Evolutionary conservation across 2,329 filamentous ascomycete species (phyloP).

Genomic region (Aspergillus costaricaensis): DNA sequence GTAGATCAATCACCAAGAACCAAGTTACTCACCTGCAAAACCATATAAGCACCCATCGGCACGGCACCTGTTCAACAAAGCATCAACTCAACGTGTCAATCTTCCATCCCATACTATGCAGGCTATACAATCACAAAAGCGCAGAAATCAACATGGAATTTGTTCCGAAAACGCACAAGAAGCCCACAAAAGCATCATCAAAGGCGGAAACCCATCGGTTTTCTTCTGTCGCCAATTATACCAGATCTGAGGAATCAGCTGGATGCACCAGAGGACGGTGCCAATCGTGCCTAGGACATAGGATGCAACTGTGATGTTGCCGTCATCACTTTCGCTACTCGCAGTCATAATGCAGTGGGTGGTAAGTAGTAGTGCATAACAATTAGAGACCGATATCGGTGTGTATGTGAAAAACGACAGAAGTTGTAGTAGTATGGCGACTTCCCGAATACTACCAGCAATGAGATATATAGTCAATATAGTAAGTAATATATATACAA

Average conservation of each 20-base stretch:
- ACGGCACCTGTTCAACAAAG: conserved; percentile 37
- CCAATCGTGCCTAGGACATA: conserved; percentile 46
- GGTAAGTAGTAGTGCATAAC: too few relatives aligned
- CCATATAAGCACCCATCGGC: conserved; percentile 55
- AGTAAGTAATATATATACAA: too few relatives aligned
- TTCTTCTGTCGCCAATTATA: conserved; percentile 63
- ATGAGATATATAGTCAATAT: too few relatives aligned
- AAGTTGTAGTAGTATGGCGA: too few relatives aligned
- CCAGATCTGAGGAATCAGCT: conserved; percentile 56
- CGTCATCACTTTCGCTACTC: conserved; percentile 14
- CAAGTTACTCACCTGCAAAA: conserved; percentile 46
- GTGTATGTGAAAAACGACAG: too few relatives aligned
- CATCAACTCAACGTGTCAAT: background rate
- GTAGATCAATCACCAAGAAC: background rate
- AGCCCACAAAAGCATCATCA: conserved; percentile 68
- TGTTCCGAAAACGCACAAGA: conserved; percentile 41
- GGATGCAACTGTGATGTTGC: conserved; percentile 37
- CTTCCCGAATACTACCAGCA: too few relatives aligned
- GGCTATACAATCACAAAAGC: background rate
- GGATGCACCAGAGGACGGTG: conserved; percentile 44
- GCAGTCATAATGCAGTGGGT: too few relatives aligned
- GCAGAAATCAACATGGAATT: background rate
- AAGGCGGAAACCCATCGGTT: conserved; percentile 61
- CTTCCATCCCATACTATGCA: background rate
- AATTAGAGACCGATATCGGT: background rate